Conservation (phyloP, 768 basidiomycete genomes). For the Tubosaeta sp. region DNA sequence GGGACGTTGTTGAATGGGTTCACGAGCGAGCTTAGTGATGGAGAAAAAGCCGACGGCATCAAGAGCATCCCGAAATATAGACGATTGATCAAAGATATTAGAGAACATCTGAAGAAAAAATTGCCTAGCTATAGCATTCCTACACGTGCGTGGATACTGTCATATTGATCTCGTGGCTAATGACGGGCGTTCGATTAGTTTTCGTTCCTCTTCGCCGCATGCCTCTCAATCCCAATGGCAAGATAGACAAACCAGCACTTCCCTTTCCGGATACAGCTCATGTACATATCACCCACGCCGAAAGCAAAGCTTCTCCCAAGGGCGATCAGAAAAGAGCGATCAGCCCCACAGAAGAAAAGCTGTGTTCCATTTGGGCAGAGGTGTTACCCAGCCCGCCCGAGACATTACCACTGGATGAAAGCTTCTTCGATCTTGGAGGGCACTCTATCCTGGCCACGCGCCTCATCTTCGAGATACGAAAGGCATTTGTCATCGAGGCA, state of each 20-base stretch:
- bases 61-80: slow-evolving; percentile 83
- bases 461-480: slow-evolving; percentile 94
- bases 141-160: slow-evolving; percentile 52
- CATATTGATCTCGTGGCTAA: slow-evolving; percentile 2
- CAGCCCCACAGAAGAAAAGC: slow-evolving; percentile 70
- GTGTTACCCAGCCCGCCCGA: slow-evolving; percentile 77
- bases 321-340: slow-evolving; percentile 36
- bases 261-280: slow-evolving; percentile 98
- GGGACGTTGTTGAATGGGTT: slow-evolving; percentile 62
- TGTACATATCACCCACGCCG: slow-evolving; percentile 37
- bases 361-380: slow-evolving; percentile 80
- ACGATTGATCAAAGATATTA: slow-evolving; percentile 85
- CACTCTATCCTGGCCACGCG: slow-evolving; percentile 98
- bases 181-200: slow-evolving; percentile 42
- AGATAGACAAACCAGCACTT: slow-evolving; percentile 96
- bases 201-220: slow-evolving; percentile 93
- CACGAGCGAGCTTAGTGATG: slow-evolving; percentile 57
- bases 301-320: slow-evolving; percentile 31
- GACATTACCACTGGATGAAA: slow-evolving; percentile 83
- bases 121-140: slow-evolving; percentile 93
- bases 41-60: slow-evolving; percentile 51
- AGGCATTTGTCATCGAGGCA: slow-evolving; percentile 84
- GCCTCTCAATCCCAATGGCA: slow-evolving; percentile 98
- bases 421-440: slow-evolving; percentile 97
- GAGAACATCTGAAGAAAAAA: slow-evolving; percentile 96